A percentile compares a stretch with the other conserved stretches of the same genome.
phyloP scores from a whole-genome alignment of 768 basidiomycete species.

The Chalciporus pseudorubinellus region DNA sequence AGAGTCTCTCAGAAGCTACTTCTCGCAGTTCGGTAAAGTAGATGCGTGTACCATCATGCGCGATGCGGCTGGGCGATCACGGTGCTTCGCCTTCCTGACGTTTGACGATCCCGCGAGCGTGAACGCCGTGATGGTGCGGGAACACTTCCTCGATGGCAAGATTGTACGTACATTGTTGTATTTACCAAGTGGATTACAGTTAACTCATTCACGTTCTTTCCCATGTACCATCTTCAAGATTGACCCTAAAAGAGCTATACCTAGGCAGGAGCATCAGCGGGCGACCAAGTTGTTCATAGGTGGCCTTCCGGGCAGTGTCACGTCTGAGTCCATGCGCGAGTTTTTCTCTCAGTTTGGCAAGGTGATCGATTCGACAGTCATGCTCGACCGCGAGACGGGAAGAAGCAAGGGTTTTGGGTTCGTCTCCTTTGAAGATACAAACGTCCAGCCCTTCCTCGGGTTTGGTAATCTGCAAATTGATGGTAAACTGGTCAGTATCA shows the following conservation, averaged over 20 bases:
- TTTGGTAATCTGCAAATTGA: constrained; percentile 90
- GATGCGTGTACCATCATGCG: constrained; percentile 99
- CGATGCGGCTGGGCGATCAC: constrained; percentile 88
- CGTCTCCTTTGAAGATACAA: constrained; percentile 91
- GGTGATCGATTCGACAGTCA: constrained; percentile 97
- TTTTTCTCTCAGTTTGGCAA: constrained; percentile 94
- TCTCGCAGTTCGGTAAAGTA: constrained; percentile 94
- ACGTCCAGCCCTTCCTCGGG: constrained; percentile 84
- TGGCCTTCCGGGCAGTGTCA: constrained; percentile 87
- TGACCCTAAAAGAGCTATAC: constrained; percentile 99
- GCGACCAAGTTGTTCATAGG: constrained; percentile 97
- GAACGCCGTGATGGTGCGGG: constrained; percentile 92
- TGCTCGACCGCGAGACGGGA: constrained; percentile 95
- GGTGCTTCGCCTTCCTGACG: constrained; percentile 97
- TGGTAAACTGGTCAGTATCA: constrained; percentile 78
- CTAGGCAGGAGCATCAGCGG: constrained; percentile 89
- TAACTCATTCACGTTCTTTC: constrained; percentile 19
- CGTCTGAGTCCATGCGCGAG: constrained; percentile 88
- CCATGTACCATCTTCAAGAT: constrained; percentile 58
- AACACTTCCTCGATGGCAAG: constrained; percentile 96
- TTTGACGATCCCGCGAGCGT: constrained; percentile 92
- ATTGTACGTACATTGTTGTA: constrained; percentile 62
- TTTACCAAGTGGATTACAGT: constrained; percentile 8
- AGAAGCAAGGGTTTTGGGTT: constrained; percentile 98
- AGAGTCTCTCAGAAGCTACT: constrained; percentile 84